Evolutionary conservation across 306 rosid species (phyloP), one percentile per base, ranked within the genome.

Genomic region (Ziziphus jujuba): DNA sequence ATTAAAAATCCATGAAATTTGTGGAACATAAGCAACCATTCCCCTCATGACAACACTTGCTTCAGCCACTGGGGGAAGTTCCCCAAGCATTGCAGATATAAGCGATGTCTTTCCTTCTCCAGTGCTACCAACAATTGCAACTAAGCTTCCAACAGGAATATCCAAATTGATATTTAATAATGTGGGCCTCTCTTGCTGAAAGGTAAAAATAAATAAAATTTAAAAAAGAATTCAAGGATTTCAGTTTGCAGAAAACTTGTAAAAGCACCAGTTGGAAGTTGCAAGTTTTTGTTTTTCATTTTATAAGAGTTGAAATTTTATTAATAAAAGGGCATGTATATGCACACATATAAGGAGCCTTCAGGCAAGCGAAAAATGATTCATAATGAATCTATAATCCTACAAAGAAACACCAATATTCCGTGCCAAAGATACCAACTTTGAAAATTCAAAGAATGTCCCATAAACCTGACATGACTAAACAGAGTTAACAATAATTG

Each of bases 31-130:
- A 51, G 86, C 86, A 67, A 82, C 86, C 52, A 66, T 53, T 78
- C 86, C 86, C 63, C 84, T 73, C 57, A 56, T 69, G 43, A 64
- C 69, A 57, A 81, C 86, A 69, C 16, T 75, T 3, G 84, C 14
- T 23, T 81, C 84, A 52, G 79, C 79, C 56, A 78, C 31, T 19
- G 82, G 47, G n/a, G 86, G 86, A 69, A 84, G 63, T 70, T 84
- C 86, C 55, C 89, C 89, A 38, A 84, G 80, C 86, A 84, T 84
- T 54, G 89, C 84, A 53, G 89, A 80, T 65, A 81, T 14, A 45
- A 84, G 75, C 10, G 89, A 84, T 3, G 89, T 80, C 77, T 84
- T 81, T 63, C 89, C 89, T 71, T 84, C 89, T 40, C 89, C 89
- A 19, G 89, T 84, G 60, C 81, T 61, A 31, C 89, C 89, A 75